phyloP scores from a whole-genome alignment of 2,329 filamentous ascomycete species.

The Aspergillus sp. region DNA sequence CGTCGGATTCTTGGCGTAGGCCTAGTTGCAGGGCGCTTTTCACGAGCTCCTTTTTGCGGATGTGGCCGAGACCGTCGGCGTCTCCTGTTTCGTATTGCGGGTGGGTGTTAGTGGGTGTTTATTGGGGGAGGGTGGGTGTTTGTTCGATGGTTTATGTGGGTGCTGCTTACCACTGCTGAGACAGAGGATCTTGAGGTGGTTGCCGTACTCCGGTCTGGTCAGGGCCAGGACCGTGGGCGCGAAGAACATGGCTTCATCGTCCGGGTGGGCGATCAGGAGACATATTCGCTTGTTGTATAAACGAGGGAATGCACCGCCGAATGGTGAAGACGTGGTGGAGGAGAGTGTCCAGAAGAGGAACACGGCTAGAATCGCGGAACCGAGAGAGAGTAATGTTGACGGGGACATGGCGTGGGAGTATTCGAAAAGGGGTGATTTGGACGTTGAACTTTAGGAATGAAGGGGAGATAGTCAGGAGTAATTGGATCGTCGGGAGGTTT shows the following conservation, averaged over 20 bases:
- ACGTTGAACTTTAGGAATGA: too few relatives aligned
- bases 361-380: constrained; percentile 43
- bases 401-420: constrained; percentile 18
- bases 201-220: constrained; percentile 74
- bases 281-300: constrained; percentile 83
- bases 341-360: constrained; percentile 48
- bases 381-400: constrained; percentile 30
- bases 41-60: constrained; percentile 78
- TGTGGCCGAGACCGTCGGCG: constrained; percentile 82
- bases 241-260: constrained; percentile 99
- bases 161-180: constrained; percentile 71
- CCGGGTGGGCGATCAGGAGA: constrained; percentile 92
- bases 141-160: too few relatives aligned
- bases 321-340: constrained; percentile 43
- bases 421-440: too few relatives aligned
- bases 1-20: constrained; percentile 71
- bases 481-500: not conserved
- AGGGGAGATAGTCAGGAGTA: not conserved
- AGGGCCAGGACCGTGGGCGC: constrained; percentile 84
- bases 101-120: constrained; percentile 8
- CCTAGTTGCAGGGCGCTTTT: constrained; percentile 79
- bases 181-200: constrained; percentile 93
- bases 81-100: constrained; percentile 59
- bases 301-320: constrained; percentile 53
- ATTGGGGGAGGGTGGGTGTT: not conserved